phyloP scores from a whole-genome alignment of 371 early-diverging fungal genomes.

The Actinomortierella wolfii region DNA sequence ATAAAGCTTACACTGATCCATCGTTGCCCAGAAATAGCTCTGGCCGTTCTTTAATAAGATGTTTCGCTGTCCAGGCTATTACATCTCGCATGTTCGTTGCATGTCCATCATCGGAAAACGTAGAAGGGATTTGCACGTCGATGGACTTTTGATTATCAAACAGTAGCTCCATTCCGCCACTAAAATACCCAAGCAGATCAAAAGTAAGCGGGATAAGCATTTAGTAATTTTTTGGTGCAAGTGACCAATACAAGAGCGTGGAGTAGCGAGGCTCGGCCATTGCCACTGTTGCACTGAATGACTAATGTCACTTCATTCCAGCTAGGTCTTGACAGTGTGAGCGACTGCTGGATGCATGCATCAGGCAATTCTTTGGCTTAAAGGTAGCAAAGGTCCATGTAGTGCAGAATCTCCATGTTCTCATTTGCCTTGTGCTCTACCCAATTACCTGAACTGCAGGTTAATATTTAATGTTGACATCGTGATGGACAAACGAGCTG shows the following conservation, averaged over 20 bases:
- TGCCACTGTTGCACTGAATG: too few relatives aligned
- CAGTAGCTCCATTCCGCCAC: slow-evolving; percentile 94
- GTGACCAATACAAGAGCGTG: too few relatives aligned
- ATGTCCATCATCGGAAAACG: slow-evolving; percentile 29
- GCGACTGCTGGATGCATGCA: background rate
- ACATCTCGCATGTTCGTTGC: slow-evolving; percentile 73
- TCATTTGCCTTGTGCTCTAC: too few relatives aligned
- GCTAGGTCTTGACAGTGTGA: background rate
- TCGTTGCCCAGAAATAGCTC: slow-evolving; percentile 87
- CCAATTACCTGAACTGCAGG: slow-evolving; percentile 46
- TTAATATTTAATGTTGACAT: slow-evolving; percentile 29
- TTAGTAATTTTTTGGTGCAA: too few relatives aligned
- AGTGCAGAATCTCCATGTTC: background rate
- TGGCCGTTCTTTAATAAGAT: slow-evolving; percentile 75
- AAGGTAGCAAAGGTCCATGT: too few relatives aligned
- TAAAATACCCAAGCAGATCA: slow-evolving; percentile 33
- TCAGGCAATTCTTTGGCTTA: too few relatives aligned
- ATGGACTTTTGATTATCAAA: slow-evolving; percentile 78
- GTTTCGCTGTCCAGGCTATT: slow-evolving; percentile 72
- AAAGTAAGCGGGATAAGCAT: background rate
- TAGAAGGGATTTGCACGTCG: slow-evolving; percentile 57
- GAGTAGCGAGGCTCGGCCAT: too few relatives aligned
- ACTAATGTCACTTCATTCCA: too few relatives aligned
- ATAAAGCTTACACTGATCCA: slow-evolving; percentile 69
- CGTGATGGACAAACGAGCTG: background rate